Percentiles rank a stretch among this genome's conserved stretches.
Conservation (phyloP, 1,284 basidiomycete genomes). For the Ceratobasidium sp. region DNA sequence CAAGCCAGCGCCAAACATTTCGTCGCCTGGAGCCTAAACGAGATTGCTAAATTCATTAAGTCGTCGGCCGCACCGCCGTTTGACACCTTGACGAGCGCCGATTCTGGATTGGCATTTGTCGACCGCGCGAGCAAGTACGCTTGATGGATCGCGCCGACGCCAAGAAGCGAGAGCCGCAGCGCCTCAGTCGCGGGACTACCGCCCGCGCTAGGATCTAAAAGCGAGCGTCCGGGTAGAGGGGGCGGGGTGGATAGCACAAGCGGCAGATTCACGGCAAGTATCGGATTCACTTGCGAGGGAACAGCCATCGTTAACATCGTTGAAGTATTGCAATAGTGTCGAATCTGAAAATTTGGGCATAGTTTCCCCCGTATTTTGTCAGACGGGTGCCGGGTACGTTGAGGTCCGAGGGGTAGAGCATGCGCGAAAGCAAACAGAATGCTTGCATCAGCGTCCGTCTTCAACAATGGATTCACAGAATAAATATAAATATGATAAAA, state of each 20-base stretch:
- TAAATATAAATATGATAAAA: constrained; percentile 42
- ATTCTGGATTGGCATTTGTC: not conserved
- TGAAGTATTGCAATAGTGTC: constrained; percentile 47
- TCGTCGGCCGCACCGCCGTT: constrained; percentile 52
- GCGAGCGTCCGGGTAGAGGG: constrained; percentile 3
- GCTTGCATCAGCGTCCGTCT: constrained; percentile 40
- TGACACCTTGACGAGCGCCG: constrained; percentile 37
- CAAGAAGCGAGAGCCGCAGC: constrained; percentile 55
- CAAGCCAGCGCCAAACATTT: constrained; percentile 51
- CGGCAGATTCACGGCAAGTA: constrained; percentile 57
- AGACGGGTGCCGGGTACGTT: constrained; percentile 20
- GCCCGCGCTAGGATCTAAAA: constrained; percentile 47
- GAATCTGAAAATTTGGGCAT: constrained; percentile 45
- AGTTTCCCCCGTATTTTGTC: constrained; percentile 33
- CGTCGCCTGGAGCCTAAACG: constrained; percentile 51
- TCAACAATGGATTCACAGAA: constrained; percentile 43
- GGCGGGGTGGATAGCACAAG: constrained; percentile 55
- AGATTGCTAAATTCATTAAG: constrained; percentile 50
- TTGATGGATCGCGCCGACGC: constrained; percentile 58
- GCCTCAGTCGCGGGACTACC: constrained; percentile 54
- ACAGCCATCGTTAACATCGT: constrained; percentile 58
- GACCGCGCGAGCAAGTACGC: constrained; percentile 54
- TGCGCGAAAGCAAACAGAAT: constrained; percentile 39
- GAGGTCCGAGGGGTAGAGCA: not conserved
- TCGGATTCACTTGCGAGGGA: constrained; percentile 56